Evolutionary conservation across 2,329 filamentous ascomycete species (phyloP), one percentile per base, ranked within the genome.

Genomic region (Fusarium nanum): DNA sequence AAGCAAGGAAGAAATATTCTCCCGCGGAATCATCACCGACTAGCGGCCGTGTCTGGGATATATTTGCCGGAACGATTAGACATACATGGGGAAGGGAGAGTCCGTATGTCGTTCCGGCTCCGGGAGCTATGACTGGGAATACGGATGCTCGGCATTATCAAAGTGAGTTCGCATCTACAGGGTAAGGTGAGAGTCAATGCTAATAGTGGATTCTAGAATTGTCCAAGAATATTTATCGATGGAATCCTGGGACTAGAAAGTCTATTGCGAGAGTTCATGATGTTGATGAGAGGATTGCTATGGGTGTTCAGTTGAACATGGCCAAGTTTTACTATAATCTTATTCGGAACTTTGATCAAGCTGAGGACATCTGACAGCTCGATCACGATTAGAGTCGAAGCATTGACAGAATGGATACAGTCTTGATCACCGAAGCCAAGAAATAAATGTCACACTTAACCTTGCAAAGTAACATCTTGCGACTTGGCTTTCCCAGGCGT

Each of bases 121-220:
- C 68, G 0, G 67, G 62, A 4, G 48, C 58, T 27, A 70, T 70
- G 67, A 64, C 67, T 0, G 63, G 63, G 7, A 71, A 71, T 13
- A 70, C 63, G 14, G 56, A 68, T 22, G 56, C 42, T 12, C 55
- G 59, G 1, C 41, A 70, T 18, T 64, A 70, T 8, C 7, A 22
- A 3, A 55, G 60, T 58, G 30, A 68, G 64, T 60, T 5, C 0
- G 22, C 9, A 8, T 37, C 18, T 34, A 4, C 2, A 50, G 10
- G 14, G 30, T 45, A 27, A 7, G 11, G 3, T n/a, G 4, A 13
- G 2, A 8, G 3, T 18, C 2, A 3, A 7, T 5, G 16, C 20
- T 60, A 7, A 69, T 18, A 6, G 7, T 13, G 12, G 9, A 2
- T 7, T 14, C 18, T 14, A 70, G 62, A 56, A 16, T 40, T 67